Conservation (phyloP, 371 early-diverging fungal species). For the Mortierella sp. region DNA sequence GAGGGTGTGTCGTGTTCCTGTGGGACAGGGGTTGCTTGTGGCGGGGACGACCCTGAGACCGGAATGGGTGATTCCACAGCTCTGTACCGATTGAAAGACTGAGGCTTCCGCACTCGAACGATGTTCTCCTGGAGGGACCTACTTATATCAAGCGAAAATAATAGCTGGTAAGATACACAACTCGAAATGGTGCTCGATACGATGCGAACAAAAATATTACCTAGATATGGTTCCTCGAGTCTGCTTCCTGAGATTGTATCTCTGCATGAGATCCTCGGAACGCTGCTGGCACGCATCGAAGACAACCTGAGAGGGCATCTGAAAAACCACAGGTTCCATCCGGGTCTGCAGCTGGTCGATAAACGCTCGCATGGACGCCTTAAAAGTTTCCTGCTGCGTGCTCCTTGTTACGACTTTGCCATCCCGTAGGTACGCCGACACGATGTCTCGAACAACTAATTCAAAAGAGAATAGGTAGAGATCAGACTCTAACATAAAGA, state of each 20-base stretch:
- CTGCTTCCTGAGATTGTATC: not conserved
- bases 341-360: not conserved
- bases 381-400: not conserved
- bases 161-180: not conserved
- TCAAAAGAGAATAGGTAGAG: not conserved
- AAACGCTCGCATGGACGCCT: not conserved
- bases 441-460: not conserved
- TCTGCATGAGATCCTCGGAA: not conserved
- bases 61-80: not conserved
- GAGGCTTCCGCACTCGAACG: not conserved
- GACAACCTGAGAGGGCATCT: not conserved
- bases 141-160: not conserved
- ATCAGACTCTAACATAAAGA: not conserved
- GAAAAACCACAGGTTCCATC: not conserved
- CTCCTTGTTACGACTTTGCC: not conserved
- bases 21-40: not conserved
- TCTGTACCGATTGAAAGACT: conserved; percentile 6
- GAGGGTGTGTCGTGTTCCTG: not conserved
- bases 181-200: not conserved
- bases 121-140: not conserved
- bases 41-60: not conserved
- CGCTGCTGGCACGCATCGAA: not conserved
- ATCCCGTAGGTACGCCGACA: conserved; percentile 2
- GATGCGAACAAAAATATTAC: not conserved
- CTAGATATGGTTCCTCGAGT: not conserved